Conservation (phyloP, 257 asterid genomes). For the Phtheirospermum japonicum region DNA sequence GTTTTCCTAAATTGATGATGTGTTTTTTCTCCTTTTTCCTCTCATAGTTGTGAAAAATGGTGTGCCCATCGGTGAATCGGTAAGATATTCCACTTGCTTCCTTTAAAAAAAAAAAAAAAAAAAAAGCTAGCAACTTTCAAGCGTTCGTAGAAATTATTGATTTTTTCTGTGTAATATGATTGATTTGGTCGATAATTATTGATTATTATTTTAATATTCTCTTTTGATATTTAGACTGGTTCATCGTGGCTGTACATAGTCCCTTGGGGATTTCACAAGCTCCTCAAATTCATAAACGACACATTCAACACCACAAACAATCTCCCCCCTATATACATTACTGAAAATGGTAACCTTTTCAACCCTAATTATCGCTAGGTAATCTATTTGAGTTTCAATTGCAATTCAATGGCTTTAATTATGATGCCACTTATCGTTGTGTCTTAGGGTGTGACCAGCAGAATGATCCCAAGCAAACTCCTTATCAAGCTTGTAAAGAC, state of each 20-base stretch:
- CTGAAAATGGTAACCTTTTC: slow-evolving; percentile 31
- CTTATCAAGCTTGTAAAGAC: background rate
- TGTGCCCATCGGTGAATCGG: no score
- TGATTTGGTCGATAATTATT: background rate
- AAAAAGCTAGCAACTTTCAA: no score
- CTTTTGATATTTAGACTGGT: no score
- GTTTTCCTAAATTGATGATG: background rate
- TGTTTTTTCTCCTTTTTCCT: no score
- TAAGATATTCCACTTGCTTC: no score
- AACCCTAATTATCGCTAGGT: background rate
- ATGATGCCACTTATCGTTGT: background rate
- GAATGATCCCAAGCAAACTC: background rate
- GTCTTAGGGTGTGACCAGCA: slow-evolving; percentile 21
- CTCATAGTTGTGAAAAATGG: background rate
- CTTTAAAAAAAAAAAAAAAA: no score
- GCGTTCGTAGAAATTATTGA: no score
- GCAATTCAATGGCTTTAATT: background rate
- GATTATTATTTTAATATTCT: background rate
- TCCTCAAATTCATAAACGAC: slow-evolving; percentile 8
- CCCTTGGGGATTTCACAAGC: slow-evolving; percentile 24
- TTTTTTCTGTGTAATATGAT: no score
- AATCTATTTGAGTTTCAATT: no score
- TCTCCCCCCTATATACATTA: slow-evolving; percentile 26
- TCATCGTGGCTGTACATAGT: slow-evolving; percentile 14
- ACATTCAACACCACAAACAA: background rate